Percentiles rank a stretch among this genome's conserved stretches.
phyloP scores from a whole-genome alignment of 2,329 filamentous ascomycete species.

The Venturia carpophila region DNA sequence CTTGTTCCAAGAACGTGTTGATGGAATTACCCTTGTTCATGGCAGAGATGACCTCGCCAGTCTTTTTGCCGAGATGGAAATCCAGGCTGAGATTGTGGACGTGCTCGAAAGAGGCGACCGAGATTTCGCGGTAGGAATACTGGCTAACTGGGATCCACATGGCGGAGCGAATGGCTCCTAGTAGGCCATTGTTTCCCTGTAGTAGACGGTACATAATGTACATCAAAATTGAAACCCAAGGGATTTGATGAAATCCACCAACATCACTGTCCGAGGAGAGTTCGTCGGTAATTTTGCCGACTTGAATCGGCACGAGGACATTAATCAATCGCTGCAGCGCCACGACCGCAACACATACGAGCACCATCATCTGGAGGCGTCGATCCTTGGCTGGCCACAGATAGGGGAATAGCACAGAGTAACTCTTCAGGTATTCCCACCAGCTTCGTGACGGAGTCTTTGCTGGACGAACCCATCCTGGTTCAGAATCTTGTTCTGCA shows the following conservation, averaged over 20 bases:
- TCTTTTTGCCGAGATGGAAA: conserved; percentile 94
- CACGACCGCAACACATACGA: conserved; percentile 75
- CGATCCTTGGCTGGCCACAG: conserved; percentile 83
- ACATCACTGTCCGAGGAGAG: conserved; percentile 47
- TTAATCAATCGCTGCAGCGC: conserved; percentile 77
- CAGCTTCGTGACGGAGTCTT: conserved; percentile 82
- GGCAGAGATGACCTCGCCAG: conserved; percentile 89
- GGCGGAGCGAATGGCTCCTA: conserved; percentile 72
- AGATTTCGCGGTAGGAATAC: conserved; percentile 90
- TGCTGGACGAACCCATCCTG: conserved; percentile 81
- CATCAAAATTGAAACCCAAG: conserved; percentile 66
- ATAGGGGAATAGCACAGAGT: conserved; percentile 91
- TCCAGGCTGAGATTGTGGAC: conserved; percentile 92
- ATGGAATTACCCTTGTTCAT: conserved; percentile 94
- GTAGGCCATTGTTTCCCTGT: conserved; percentile 79
- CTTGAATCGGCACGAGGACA: conserved; percentile 72
- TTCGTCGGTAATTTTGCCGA: conserved; percentile 69
- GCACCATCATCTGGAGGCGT: conserved; percentile 66
- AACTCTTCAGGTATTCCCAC: conserved; percentile 93
- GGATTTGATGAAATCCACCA: conserved; percentile 42
- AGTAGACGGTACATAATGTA: conserved; percentile 74
- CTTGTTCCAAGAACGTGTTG: conserved; percentile 91
- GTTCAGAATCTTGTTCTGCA: conserved; percentile 33
- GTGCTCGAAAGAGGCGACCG: conserved; percentile 92
- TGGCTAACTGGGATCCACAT: conserved; percentile 97